Conservation (phyloP, 1,139 yeast species). For the Lodderomyces jiufengensis region DNA sequence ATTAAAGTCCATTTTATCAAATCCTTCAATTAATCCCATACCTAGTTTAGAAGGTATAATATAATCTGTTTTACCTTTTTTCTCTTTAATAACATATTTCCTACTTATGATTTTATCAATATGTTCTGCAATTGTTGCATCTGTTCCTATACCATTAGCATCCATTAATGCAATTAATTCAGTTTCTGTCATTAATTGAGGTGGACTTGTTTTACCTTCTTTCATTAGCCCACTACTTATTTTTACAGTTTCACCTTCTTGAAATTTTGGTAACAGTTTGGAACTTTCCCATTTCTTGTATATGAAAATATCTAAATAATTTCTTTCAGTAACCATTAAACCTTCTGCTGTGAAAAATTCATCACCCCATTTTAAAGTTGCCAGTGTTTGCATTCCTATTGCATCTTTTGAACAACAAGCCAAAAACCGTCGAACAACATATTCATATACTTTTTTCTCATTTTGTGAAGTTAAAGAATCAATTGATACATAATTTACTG, state of each 20-base stretch:
- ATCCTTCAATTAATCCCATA: slow-evolving; percentile 83
- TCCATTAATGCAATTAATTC: slow-evolving; percentile 94
- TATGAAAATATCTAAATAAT: slow-evolving; percentile 75
- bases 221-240: slow-evolving; percentile 56
- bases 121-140: slow-evolving; percentile 98
- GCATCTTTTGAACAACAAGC: slow-evolving; percentile 96
- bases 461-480: slow-evolving; percentile 36
- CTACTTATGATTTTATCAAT: slow-evolving; percentile 73
- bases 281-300: slow-evolving; percentile 78
- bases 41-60: slow-evolving; percentile 83
- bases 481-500: slow-evolving; percentile 52
- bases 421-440: slow-evolving; percentile 77
- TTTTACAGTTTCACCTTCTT: slow-evolving; percentile 51
- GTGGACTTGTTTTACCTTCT: slow-evolving; percentile 78
- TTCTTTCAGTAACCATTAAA: slow-evolving; percentile 63
- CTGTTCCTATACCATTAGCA: slow-evolving; percentile 96
- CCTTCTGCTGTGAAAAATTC: slow-evolving; percentile 74
- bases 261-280: slow-evolving; percentile 63
- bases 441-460: slow-evolving; percentile 78
- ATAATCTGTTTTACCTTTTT: slow-evolving; percentile 32
- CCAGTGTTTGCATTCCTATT: slow-evolving; percentile 64
- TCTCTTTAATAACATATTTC: slow-evolving; percentile 58
- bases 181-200: slow-evolving; percentile 82
- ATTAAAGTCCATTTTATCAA: slow-evolving; percentile 72
- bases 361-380: slow-evolving; percentile 69